Percentiles rank a stretch among this genome's conserved stretches.
These are phyloP conservation scores for Echeveria elegans DNA, from an alignment of 164 flowering plant species.

Conservation along the genomic window DNA sequence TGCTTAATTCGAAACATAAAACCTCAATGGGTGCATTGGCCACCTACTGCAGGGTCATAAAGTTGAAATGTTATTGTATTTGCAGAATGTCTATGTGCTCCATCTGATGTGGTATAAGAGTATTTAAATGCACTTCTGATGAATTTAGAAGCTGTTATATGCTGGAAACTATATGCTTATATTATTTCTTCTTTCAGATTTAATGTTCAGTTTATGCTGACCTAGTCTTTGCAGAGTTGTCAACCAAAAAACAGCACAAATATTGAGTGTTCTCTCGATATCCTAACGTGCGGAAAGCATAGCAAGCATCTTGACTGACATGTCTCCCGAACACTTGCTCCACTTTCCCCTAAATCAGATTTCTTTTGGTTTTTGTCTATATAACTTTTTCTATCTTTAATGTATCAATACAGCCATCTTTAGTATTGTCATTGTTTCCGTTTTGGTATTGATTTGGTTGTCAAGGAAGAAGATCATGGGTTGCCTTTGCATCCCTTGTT, in stretches of 20 bases:
- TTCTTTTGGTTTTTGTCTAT: not conserved
- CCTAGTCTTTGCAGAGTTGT: not conserved
- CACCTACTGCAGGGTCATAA: no score
- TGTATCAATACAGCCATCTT: not conserved
- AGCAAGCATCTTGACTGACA: not conserved
- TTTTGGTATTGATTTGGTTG: not conserved
- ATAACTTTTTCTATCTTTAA: not conserved
- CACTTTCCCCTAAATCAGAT: not conserved
- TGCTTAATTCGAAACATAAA: no score
- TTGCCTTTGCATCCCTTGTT: constrained; percentile 1
- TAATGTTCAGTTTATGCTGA: not conserved
- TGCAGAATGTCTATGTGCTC: no score
- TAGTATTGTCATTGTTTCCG: not conserved
- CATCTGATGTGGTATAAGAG: no score
- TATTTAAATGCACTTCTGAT: no score
- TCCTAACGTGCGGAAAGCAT: constrained; percentile 1
- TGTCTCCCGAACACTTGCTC: constrained; percentile 4
- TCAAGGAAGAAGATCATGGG: not conserved
- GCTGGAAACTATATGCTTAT: no score
- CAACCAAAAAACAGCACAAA: not conserved
- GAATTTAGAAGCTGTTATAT: no score
- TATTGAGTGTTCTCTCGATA: not conserved
- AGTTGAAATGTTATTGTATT: no score
- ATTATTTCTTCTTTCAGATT: not conserved
- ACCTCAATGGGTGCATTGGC: no score